Conservation (phyloP, 2,329 filamentous ascomycete species). For the Berkeleyomyces basicola region DNA sequence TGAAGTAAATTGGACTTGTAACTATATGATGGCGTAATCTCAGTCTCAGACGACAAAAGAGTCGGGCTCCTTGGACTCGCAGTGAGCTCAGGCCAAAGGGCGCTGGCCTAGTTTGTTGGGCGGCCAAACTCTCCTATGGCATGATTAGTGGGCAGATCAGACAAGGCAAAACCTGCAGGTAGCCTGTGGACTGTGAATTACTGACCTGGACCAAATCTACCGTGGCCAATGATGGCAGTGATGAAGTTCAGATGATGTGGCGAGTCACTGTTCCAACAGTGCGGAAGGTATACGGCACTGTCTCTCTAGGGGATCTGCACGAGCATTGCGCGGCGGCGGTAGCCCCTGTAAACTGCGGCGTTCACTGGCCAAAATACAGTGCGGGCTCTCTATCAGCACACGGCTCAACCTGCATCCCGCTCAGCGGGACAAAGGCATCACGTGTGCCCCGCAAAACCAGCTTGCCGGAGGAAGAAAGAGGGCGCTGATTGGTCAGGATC, state of each 20-base stretch:
- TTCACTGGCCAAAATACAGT: background rate
- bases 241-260: background rate
- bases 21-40: background rate
- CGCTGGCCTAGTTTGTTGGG: background rate
- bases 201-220: background rate
- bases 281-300: background rate
- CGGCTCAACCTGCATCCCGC: background rate
- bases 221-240: background rate
- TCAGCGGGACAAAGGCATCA: background rate
- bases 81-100: background rate
- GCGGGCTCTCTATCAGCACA: background rate
- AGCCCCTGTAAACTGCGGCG: background rate
- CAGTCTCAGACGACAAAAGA: background rate
- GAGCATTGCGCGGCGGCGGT: background rate
- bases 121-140: background rate
- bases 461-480: background rate
- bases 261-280: background rate
- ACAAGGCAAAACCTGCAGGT: background rate
- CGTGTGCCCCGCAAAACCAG: slow-evolving; percentile 4
- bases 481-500: background rate
- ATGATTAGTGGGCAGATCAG: slow-evolving; percentile 1
- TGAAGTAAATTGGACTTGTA: background rate
- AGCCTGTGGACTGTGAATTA: too few relatives aligned
- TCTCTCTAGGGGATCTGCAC: background rate
- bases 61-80: background rate